A percentile compares a stretch with the other conserved stretches of the same genome.
Conservation (phyloP, 768 basidiomycete genomes). For the Tricholoma sp. region DNA sequence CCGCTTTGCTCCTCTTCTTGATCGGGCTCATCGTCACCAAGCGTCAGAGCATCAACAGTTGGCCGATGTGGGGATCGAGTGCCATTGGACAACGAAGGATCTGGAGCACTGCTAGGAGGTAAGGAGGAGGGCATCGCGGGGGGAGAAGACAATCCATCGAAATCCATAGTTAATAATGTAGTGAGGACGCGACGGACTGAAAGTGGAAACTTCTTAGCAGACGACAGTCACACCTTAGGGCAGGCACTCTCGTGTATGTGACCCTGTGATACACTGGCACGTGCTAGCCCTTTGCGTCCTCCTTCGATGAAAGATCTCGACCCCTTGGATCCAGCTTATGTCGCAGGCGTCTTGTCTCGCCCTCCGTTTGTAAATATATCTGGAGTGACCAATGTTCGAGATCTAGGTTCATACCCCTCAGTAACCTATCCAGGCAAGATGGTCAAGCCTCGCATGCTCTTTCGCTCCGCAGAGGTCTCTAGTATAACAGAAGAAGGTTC, state of each 20-base stretch:
- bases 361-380: conserved; percentile 66
- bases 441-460: conserved; percentile 54
- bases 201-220: conserved; percentile 20
- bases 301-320: conserved; percentile 45
- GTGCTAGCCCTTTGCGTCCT: conserved; percentile 4
- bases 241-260: conserved; percentile 33
- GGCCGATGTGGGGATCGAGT: conserved; percentile 35
- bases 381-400: conserved; percentile 75
- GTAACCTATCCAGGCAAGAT: conserved; percentile 38
- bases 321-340: conserved; percentile 62
- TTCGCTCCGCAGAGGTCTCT: conserved; percentile 72
- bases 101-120: conserved; percentile 44
- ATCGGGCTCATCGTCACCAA: conserved; percentile 52
- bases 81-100: conserved; percentile 27
- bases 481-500: conserved; percentile 67
- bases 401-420: conserved; percentile 62
- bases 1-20: conserved; percentile 34
- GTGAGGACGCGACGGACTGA: conserved; percentile 26
- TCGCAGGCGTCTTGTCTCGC: conserved; percentile 56
- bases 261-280: conserved; percentile 2
- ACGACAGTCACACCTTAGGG: conserved; percentile 28
- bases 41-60: conserved; percentile 47
- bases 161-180: conserved; percentile 39
- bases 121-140: conserved; percentile 46
- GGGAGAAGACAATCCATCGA: conserved; percentile 56